These are phyloP conservation scores for Ambrosia trifida DNA, from an alignment of 129 eudicot species.

Conservation along the genomic window DNA sequence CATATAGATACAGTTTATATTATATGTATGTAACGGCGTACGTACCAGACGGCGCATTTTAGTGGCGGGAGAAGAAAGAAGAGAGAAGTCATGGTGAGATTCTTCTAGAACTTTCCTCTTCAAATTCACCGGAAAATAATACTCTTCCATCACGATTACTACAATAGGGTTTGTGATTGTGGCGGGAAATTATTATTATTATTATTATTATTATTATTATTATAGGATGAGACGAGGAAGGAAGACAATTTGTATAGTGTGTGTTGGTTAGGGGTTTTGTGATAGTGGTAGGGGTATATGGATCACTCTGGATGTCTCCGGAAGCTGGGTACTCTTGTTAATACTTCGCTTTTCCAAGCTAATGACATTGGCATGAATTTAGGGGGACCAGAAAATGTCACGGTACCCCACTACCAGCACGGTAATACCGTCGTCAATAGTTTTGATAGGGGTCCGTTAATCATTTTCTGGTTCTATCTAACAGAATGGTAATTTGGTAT, in stretches of 20 bases:
- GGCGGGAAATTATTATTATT: no score
- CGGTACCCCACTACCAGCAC: no score
- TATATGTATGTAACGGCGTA: neutral
- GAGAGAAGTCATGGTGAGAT: slow-evolving; percentile 61
- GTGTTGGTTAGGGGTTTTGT: neutral
- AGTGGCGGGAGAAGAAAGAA: slow-evolving; percentile 82
- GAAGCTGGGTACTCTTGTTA: neutral
- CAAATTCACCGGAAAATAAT: slow-evolving; percentile 33
- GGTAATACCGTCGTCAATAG: no score
- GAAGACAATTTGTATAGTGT: no score
- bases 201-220: no score
- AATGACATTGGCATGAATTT: no score
- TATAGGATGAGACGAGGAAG: no score
- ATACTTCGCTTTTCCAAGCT: no score
- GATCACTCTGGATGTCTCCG: slow-evolving; percentile 26
- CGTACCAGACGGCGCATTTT: slow-evolving; percentile 86
- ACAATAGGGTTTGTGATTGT: slow-evolving; percentile 5
- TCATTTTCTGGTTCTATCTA: no score
- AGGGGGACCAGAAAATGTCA: no score
- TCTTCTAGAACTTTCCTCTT: slow-evolving; percentile 78
- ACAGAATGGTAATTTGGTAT: no score
- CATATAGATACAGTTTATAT: neutral
- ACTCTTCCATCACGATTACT: slow-evolving; percentile 19
- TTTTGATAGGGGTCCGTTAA: no score
- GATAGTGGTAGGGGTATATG: neutral